Conservation (phyloP, 2,329 filamentous ascomycete species). For the Colletotrichum costaricense region DNA sequence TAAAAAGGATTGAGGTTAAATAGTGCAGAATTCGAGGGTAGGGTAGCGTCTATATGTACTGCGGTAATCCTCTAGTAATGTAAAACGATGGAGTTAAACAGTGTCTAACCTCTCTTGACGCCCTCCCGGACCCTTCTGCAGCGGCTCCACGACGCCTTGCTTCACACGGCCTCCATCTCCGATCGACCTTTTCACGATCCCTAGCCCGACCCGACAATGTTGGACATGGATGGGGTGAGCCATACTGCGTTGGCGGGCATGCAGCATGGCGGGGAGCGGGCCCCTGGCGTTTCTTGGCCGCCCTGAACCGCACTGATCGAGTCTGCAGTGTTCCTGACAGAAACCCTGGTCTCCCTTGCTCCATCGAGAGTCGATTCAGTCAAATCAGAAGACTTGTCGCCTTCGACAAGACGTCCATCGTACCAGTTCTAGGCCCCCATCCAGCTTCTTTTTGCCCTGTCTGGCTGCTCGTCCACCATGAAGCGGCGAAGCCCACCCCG, state of each 20-base stretch:
- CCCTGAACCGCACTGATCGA: slow-evolving; percentile 26
- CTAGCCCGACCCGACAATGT: slow-evolving; percentile 2
- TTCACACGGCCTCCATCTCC: slow-evolving; percentile 25
- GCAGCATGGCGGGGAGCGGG: not conserved
- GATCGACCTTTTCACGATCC: slow-evolving; percentile 27
- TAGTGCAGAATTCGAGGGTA: too few relatives aligned
- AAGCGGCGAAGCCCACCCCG: not conserved
- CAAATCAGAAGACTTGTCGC: not conserved
- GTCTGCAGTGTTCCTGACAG: slow-evolving; percentile 11
- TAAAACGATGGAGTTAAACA: too few relatives aligned
- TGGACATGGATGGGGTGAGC: not conserved
- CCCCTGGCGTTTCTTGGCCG: slow-evolving; percentile 23
- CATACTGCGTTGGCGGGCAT: not conserved
- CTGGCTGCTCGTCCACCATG: not conserved
- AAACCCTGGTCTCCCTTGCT: slow-evolving; percentile 6
- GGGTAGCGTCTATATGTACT: too few relatives aligned
- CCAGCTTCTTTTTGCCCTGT: not conserved
- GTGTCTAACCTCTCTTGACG: not conserved
- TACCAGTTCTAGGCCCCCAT: slow-evolving; percentile 23
- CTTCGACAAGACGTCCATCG: slow-evolving; percentile 19
- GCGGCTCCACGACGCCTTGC: slow-evolving; percentile 24
- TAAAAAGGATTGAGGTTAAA: too few relatives aligned
- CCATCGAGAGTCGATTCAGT: not conserved
- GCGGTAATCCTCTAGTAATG: too few relatives aligned
- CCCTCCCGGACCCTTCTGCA: not conserved